A percentile compares a stretch with the other conserved stretches of the same genome.
Evolutionary conservation across 2,329 filamentous ascomycete genomes (phyloP).

Genomic region (Aspergillus sp.): DNA sequence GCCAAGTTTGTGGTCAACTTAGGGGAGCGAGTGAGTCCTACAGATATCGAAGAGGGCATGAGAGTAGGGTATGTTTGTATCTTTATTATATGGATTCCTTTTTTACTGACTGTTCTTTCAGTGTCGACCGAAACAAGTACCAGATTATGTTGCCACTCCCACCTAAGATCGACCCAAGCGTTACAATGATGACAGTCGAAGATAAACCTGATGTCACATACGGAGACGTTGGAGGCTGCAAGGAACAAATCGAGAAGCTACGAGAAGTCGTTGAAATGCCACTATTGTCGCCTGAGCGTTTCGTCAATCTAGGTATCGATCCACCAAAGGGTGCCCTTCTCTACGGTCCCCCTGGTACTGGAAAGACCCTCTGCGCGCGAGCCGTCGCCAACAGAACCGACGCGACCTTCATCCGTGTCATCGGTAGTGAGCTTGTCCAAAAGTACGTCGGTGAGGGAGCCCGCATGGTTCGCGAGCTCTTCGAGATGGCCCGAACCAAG

Average conservation of each 20-base stretch:
- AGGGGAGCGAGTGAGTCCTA: conserved; percentile 92
- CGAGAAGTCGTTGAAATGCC: conserved; percentile 99
- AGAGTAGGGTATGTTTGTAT: conserved; percentile 68
- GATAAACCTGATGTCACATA: conserved; percentile 99
- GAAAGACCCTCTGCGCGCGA: conserved; percentile 96
- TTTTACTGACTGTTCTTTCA: not conserved
- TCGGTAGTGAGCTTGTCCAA: conserved; percentile 95
- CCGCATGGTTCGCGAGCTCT: conserved; percentile 96
- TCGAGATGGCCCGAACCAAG: conserved; percentile 99
- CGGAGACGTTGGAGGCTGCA: conserved; percentile 97
- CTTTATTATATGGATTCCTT: not conserved
- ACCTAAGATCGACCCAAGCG: conserved; percentile 97
- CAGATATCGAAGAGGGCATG: conserved; percentile 99
- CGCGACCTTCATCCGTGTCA: conserved; percentile 97
- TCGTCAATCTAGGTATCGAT: conserved; percentile 98
- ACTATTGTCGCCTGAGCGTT: conserved; percentile 89
- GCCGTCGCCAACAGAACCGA: conserved; percentile 97
- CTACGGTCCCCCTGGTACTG: conserved; percentile 96
- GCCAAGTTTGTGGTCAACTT: conserved; percentile 99
- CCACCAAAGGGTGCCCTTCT: conserved; percentile 95
- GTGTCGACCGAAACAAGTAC: conserved; percentile 97
- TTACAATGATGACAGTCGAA: conserved; percentile 99
- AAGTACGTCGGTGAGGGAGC: conserved; percentile 99
- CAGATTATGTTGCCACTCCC: conserved; percentile 95
- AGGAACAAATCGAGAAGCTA: conserved; percentile 99